Base-by-base conservation (phyloP, 106 monocot genomes). In the Dactylorhiza incarnata region DNA sequence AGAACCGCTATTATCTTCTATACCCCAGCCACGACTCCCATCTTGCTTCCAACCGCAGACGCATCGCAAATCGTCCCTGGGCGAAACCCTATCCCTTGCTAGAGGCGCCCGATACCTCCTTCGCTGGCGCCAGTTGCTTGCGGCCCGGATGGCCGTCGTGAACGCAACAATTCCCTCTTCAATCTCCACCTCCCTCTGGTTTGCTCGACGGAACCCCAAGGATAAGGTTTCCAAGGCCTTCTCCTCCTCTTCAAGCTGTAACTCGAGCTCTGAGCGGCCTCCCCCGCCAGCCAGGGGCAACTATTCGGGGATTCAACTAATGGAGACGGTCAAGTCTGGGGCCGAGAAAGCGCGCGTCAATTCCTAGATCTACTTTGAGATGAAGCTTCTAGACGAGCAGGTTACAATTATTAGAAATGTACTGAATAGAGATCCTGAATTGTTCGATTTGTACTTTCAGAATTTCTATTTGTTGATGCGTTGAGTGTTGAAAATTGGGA, bases 311-410 rank as follows among this genome's bases (percentile, higher is more conserved):
- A 24, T 86, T 43, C 86, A 79, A 22, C 85, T 99, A 24, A 82
- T 87, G 15, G 91, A 91, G 75, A 84, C 51, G 45, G 91, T 99
- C 50, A 83, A 78, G 12, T 19, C 8, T 24, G 87, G 84, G 3
- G 48, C 84, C 14, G 80, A 63, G 80, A 87, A 75, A 80, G 52
- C 87, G 16, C 75, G 94, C 78, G 48, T 99, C 80, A 94, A 99
- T 78, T 71, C 89, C 9, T 99, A 94, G 97, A 89, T 99, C 73
- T 77, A 37, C 37, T 37, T 37, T 37, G 37, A 37, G 37, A 37
- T 37, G 1, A 37, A 37, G 37, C 3, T 37, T 37, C 37, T 37
- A 37, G 37, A 37, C 37, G 37, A 37, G 37, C 37, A 37, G 3
- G 3, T 37, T 37, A 3, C 37, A 37, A 3, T 37, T 2, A 37